These are phyloP conservation scores for Camelina hispida DNA, from an alignment of 345 rosid species.

Conservation along the genomic window DNA sequence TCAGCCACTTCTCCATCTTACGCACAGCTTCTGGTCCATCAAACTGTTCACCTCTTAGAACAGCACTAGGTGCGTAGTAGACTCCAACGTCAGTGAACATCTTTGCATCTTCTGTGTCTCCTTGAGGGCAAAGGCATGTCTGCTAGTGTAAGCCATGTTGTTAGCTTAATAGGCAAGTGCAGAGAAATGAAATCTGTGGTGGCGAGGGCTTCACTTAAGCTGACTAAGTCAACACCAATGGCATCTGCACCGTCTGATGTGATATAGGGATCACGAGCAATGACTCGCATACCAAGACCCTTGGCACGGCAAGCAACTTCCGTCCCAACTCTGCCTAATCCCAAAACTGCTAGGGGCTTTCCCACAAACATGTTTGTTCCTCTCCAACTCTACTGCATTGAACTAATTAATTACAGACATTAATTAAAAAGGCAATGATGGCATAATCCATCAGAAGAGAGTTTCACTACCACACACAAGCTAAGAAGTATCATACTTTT, in stretches of 20 bases:
- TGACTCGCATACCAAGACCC: constrained; percentile 92
- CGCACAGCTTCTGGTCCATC: constrained; percentile 93
- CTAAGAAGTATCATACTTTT: too few relatives aligned
- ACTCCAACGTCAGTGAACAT: constrained; percentile 98
- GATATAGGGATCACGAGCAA: constrained; percentile 89
- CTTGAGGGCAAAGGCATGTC: constrained; percentile 46
- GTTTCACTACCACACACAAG: too few relatives aligned
- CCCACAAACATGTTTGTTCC: constrained; percentile 89
- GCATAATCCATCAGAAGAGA: too few relatives aligned
- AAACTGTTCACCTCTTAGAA: constrained; percentile 86
- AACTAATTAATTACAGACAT: too few relatives aligned
- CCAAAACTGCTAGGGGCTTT: constrained; percentile 77
- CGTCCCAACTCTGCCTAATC: constrained; percentile 91
- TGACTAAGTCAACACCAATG: constrained; percentile 75
- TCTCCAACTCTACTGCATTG: constrained; percentile 72
- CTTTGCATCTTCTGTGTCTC: constrained; percentile 89
- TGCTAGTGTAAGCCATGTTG: constrained; percentile 41
- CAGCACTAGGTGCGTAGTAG: constrained; percentile 93
- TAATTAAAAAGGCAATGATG: too few relatives aligned
- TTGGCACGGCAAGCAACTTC: constrained; percentile 91
- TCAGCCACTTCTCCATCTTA: constrained; percentile 87
- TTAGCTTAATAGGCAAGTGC: constrained; percentile 87
- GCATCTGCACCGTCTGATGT: constrained; percentile 90
- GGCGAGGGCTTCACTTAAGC: constrained; percentile 77
- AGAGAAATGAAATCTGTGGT: constrained; percentile 84